Conservation (phyloP, 2,329 filamentous ascomycete species). For the Sordariomycetes sp. region DNA sequence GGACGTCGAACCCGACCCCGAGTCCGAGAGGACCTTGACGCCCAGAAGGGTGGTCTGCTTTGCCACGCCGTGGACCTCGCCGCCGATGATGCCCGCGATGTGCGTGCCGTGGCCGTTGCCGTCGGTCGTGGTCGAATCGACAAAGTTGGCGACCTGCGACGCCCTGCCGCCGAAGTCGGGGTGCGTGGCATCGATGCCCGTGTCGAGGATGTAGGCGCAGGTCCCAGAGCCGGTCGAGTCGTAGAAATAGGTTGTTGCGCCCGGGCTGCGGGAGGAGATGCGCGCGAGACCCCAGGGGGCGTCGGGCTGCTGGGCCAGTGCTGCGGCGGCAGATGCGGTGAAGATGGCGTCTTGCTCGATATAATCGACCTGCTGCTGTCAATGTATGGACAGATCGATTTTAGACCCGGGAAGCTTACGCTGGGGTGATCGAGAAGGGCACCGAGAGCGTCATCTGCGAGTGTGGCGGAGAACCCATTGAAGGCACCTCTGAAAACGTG, state of each 20-base stretch:
- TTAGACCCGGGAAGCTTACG: not conserved
- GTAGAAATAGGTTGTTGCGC: constrained; percentile 10
- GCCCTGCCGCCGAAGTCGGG: constrained; percentile 13
- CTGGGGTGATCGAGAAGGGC: constrained; percentile 8
- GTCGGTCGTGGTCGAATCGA: constrained; percentile 10
- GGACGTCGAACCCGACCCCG: constrained; percentile 5
- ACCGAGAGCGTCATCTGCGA: constrained; percentile 7
- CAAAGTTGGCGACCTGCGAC: constrained; percentile 5
- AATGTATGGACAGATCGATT: not conserved
- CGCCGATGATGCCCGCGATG: constrained; percentile 6
- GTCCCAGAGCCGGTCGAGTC: constrained; percentile 12
- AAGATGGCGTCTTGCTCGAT: constrained; percentile 24
- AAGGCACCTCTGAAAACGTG: constrained; percentile 8
- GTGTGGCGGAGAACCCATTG: constrained; percentile 7
- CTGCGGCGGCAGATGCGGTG: constrained; percentile 3
- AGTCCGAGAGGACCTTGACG: constrained; percentile 26
- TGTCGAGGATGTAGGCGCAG: constrained; percentile 15
- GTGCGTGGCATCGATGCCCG: constrained; percentile 13
- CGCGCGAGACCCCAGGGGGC: constrained; percentile 12
- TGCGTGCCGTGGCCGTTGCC: constrained; percentile 25
- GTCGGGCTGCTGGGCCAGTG: constrained; percentile 9
- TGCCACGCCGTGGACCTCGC: constrained; percentile 16
- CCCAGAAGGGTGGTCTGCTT: constrained; percentile 27
- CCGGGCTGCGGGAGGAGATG: constrained; percentile 10
- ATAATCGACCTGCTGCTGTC: constrained; percentile 16